Percentiles rank a stretch among this genome's conserved stretches.
Conservation (phyloP, 805 yeast genomes). For the Naumovozyma dairenensis region DNA sequence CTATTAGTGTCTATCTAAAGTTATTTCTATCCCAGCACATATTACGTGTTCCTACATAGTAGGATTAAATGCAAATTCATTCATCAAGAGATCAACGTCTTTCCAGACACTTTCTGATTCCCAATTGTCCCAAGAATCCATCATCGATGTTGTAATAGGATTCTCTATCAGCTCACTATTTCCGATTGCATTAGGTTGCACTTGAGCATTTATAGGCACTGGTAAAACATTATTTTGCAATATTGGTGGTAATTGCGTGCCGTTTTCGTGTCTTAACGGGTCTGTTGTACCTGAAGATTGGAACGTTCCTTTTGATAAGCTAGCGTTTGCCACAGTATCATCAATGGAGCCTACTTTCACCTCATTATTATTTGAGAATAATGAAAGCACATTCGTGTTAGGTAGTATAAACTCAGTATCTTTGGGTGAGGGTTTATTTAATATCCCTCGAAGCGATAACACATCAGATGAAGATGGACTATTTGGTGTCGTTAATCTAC, state of each 20-base stretch:
- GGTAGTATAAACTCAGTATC: background rate
- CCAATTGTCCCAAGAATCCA: constrained; percentile 33
- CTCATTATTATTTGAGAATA: background rate
- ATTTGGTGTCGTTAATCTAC: constrained; percentile 5
- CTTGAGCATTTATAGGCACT: background rate
- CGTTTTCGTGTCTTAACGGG: background rate
- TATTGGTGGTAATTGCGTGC: background rate
- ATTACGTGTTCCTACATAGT: no score
- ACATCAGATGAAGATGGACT: constrained; percentile 1
- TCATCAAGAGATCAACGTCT: constrained; percentile 80
- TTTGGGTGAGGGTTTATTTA: constrained; percentile 2
- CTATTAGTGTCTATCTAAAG: no score
- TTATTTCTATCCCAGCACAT: no score
- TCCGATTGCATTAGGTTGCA: background rate
- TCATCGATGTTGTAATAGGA: constrained; percentile 9
- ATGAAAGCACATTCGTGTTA: background rate
- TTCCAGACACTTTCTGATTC: constrained; percentile 41
- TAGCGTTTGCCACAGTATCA: background rate
- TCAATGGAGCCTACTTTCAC: background rate
- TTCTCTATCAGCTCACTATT: background rate
- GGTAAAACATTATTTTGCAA: background rate
- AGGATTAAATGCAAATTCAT: constrained; percentile 79
- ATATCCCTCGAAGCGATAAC: constrained; percentile 1
- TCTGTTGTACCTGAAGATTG: background rate
- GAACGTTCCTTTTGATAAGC: no score